Conservation (phyloP, 176 grass and related monocot genomes). For the Oryza glaberrima region DNA sequence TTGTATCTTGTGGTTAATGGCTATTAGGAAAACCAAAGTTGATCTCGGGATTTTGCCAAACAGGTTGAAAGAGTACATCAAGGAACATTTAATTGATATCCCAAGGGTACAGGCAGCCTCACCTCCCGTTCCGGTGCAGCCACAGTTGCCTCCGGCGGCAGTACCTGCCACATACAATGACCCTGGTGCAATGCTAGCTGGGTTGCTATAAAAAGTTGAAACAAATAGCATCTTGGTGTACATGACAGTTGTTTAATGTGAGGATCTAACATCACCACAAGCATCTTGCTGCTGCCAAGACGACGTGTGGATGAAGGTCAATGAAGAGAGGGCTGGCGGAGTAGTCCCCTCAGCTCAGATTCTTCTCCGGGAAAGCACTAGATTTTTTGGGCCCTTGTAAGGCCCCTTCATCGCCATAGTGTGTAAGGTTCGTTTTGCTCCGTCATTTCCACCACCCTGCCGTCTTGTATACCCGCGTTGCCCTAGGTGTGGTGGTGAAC, state of each 20-base stretch:
- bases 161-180: constrained; percentile 64
- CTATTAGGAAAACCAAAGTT: constrained; percentile 12
- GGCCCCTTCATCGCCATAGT: constrained; percentile 40
- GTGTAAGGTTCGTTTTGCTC: constrained; percentile 56
- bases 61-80: constrained; percentile 96
- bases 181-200: constrained; percentile 91
- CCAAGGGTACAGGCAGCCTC: constrained; percentile 45
- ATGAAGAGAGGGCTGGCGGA: constrained; percentile 60
- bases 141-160: constrained; percentile 56
- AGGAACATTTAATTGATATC: constrained; percentile 83
- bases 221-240: constrained; percentile 43
- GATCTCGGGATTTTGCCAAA: constrained; percentile 21
- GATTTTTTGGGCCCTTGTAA: constrained; percentile 67
- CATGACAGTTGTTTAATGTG: constrained; percentile 42
- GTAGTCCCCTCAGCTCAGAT: constrained; percentile 43
- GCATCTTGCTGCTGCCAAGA: constrained; percentile 46
- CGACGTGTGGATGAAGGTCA: constrained; percentile 32
- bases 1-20: constrained; percentile 11
- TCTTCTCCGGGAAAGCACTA: constrained; percentile 38
- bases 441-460: background rate
- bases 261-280: constrained; percentile 55
- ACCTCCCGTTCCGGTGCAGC: constrained; percentile 41
- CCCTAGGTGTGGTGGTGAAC: constrained; percentile 50
- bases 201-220: constrained; percentile 69
- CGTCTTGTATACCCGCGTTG: constrained; percentile 45